Conservation (phyloP, 1,284 basidiomycete species). For the Moniliella sp. region DNA sequence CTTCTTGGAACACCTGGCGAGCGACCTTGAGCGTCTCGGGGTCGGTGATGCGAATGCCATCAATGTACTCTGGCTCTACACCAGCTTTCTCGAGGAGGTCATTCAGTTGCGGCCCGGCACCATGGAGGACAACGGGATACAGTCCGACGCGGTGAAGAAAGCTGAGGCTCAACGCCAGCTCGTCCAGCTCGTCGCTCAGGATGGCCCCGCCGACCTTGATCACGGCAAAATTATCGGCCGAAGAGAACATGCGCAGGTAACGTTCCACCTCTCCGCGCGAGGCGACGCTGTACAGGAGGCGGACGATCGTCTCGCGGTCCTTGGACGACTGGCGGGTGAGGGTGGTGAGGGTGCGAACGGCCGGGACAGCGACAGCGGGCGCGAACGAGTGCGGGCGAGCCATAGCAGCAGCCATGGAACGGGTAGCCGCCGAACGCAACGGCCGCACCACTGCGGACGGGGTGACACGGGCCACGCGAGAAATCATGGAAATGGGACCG, state of each 20-base stretch:
- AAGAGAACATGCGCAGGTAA: conserved; percentile 30
- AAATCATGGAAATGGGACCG: no score
- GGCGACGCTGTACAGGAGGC: conserved; percentile 30
- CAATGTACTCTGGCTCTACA: no score
- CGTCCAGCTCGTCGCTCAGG: conserved; percentile 29
- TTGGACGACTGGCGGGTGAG: no score
- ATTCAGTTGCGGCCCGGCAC: conserved; percentile 32
- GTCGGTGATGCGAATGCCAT: conserved; percentile 40
- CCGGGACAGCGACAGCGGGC: no score
- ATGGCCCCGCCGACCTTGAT: no score
- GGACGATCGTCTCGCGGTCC: no score
- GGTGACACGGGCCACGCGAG: no score
- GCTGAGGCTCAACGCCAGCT: conserved; percentile 26
- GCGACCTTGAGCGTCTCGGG: conserved; percentile 75
- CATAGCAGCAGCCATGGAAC: no score
- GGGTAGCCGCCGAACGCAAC: no score
- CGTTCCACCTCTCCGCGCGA: conserved; percentile 32
- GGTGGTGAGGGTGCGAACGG: no score
- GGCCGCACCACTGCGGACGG: no score
- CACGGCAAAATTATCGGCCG: conserved; percentile 32
- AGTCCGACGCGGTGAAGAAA: conserved; percentile 32
- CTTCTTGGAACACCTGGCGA: conserved; percentile 75
- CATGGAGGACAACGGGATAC: conserved; percentile 31
- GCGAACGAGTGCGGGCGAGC: no score
- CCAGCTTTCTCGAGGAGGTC: conserved; percentile 30